phyloP scores from a whole-genome alignment of 2,329 filamentous ascomycete genomes.

The Alternaria sp. region DNA sequence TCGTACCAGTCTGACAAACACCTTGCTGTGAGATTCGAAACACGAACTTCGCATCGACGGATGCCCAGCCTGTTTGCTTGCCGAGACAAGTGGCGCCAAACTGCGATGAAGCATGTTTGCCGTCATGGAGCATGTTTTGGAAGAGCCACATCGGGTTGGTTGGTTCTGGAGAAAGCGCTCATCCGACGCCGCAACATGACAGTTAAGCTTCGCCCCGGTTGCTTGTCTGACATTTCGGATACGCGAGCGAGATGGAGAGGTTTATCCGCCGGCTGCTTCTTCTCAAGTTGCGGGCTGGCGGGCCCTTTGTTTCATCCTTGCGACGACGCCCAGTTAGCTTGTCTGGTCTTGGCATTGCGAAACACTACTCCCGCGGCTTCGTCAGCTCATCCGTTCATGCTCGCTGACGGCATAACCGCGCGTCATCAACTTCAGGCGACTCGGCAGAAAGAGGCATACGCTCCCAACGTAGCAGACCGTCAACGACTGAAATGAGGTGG shows the following conservation, averaged over 20 bases:
- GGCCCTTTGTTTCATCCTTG: constrained; percentile 30
- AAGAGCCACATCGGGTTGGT: constrained; percentile 11
- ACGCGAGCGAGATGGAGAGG: constrained; percentile 13
- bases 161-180: constrained; percentile 8
- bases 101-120: constrained; percentile 13
- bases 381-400: constrained; percentile 31
- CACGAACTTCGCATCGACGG: constrained; percentile 6
- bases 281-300: constrained; percentile 19
- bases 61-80: constrained; percentile 16
- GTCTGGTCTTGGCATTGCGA: constrained; percentile 37
- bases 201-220: constrained; percentile 38
- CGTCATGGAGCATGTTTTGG: constrained; percentile 15
- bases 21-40: constrained; percentile 15
- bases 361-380: constrained; percentile 31
- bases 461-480: neutral
- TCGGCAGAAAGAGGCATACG: neutral
- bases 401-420: constrained; percentile 12
- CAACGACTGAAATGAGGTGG: neutral
- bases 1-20: neutral
- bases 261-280: constrained; percentile 9
- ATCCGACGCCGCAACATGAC: constrained; percentile 12
- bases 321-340: constrained; percentile 22
- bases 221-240: constrained; percentile 37
- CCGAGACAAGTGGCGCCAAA: constrained; percentile 11
- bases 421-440: constrained; percentile 15